Evolutionary conservation across 495 filamentous ascomycete genomes (phyloP).

Genomic region (Amorphotheca resinae): DNA sequence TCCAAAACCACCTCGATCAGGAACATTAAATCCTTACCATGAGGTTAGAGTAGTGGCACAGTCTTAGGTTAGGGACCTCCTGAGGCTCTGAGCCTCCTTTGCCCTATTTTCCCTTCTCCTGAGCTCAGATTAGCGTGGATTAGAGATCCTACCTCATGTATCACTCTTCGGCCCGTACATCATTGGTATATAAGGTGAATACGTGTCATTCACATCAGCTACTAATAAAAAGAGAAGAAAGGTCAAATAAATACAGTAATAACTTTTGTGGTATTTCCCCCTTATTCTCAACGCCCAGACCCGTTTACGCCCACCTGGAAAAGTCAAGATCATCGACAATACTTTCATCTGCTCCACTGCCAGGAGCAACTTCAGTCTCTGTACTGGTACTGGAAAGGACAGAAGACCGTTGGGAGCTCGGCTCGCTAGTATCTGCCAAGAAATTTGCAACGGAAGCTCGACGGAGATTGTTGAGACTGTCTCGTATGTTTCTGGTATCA

Average conservation of each 20-base stretch:
- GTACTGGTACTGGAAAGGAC: slow-evolving; percentile 39
- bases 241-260: not conserved
- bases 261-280: slow-evolving; percentile 9
- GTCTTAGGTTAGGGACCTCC: no score
- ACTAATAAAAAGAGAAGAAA: no score
- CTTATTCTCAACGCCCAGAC: not conserved
- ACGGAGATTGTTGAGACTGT: slow-evolving; percentile 37
- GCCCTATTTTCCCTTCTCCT: no score
- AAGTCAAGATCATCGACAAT: slow-evolving; percentile 46
- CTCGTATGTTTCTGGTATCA: slow-evolving; percentile 29
- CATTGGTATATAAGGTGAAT: no score
- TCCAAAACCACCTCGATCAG: no score
- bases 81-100: no score
- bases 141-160: no score
- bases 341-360: slow-evolving; percentile 29
- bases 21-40: no score
- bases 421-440: slow-evolving; percentile 35
- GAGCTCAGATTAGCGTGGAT: no score
- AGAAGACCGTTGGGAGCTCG: slow-evolving; percentile 36
- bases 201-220: no score
- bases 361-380: slow-evolving; percentile 31
- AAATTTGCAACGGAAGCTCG: slow-evolving; percentile 43
- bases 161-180: no score
- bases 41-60: no score
- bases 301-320: slow-evolving; percentile 39